Evolutionary conservation across 352 stramenopile species (phyloP).

Genomic region (Globisporangium irregulare): DNA sequence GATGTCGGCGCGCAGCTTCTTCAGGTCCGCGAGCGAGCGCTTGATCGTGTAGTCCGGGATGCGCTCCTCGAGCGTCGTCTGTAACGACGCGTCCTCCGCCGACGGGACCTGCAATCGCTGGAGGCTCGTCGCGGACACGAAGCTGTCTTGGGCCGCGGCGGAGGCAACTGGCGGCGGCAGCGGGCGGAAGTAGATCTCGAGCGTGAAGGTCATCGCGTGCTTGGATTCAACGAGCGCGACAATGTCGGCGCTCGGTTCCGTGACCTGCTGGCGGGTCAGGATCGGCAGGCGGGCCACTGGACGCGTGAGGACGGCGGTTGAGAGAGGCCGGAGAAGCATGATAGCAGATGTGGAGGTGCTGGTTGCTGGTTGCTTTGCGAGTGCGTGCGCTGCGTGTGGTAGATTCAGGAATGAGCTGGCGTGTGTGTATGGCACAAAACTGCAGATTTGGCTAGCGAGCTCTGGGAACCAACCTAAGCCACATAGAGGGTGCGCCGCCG

Average conservation of each 20-base stretch:
- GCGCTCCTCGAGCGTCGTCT: not conserved
- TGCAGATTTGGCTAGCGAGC: not conserved
- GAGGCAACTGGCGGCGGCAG: not conserved
- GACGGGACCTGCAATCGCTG: not conserved
- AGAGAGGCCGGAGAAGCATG: conserved; percentile 9
- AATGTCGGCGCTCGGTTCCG: conserved; percentile 11
- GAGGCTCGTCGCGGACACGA: conserved; percentile 5
- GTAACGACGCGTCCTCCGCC: not conserved
- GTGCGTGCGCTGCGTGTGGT: not conserved
- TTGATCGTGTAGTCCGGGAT: conserved; percentile 13
- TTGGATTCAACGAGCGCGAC: conserved; percentile 7
- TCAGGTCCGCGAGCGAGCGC: conserved; percentile 11
- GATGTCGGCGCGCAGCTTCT: conserved; percentile 11
- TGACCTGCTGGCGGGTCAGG: not conserved
- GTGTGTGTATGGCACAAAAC: not conserved
- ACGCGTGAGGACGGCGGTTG: not conserved
- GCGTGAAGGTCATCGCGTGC: conserved; percentile 3
- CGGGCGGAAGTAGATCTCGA: conserved; percentile 11
- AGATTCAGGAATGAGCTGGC: conserved; percentile 1
- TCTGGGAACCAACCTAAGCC: not conserved
- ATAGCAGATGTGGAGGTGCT: not conserved
- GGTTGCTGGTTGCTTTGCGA: not conserved
- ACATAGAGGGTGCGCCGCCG: not conserved
- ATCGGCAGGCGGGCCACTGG: conserved; percentile 2
- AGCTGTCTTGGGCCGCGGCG: not conserved